A percentile compares a stretch with the other conserved stretches of the same genome.
Evolutionary conservation across 1,284 basidiomycete genomes (phyloP).

Genomic region (Pseudozyma sp.): DNA sequence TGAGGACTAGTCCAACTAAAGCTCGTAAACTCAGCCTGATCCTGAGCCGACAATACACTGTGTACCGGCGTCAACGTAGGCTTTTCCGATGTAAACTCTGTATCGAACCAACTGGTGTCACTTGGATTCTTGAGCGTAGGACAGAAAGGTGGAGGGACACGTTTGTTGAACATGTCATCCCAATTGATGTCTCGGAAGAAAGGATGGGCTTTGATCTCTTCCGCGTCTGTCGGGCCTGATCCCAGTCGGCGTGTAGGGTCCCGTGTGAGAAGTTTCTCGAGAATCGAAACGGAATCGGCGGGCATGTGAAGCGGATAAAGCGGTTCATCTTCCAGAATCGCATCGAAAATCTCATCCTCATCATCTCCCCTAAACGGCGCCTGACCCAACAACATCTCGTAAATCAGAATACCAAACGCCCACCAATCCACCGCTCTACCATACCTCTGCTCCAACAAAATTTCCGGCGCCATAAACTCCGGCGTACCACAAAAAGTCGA

Average conservation of each 20-base stretch:
- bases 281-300: constrained; percentile 91
- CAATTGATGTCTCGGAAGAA: constrained; percentile 99
- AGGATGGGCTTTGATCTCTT: constrained; percentile 95
- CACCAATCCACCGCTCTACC: constrained; percentile 99
- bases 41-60: constrained; percentile 87
- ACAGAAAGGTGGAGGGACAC: constrained; percentile 96
- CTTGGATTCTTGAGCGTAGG: constrained; percentile 79
- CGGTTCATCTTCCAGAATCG: constrained; percentile 97
- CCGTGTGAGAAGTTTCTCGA: constrained; percentile 91
- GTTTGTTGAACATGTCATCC: constrained; percentile 94
- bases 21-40: constrained; percentile 76
- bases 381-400: constrained; percentile 98
- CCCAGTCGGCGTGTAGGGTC: constrained; percentile 95
- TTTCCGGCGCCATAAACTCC: constrained; percentile 99
- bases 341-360: constrained; percentile 99
- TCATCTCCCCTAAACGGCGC: constrained; percentile 99
- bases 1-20: constrained; percentile 61
- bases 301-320: constrained; percentile 99
- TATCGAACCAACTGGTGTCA: constrained; percentile 85
- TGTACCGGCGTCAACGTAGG: constrained; percentile 98
- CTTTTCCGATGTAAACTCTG: constrained; percentile 96
- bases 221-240: constrained; percentile 90
- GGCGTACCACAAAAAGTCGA: constrained; percentile 99
- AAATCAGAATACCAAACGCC: constrained; percentile 98
- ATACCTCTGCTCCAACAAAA: constrained; percentile 96